phyloP scores from a whole-genome alignment of 306 rosid genomes.

The Prunus fruticosa region DNA sequence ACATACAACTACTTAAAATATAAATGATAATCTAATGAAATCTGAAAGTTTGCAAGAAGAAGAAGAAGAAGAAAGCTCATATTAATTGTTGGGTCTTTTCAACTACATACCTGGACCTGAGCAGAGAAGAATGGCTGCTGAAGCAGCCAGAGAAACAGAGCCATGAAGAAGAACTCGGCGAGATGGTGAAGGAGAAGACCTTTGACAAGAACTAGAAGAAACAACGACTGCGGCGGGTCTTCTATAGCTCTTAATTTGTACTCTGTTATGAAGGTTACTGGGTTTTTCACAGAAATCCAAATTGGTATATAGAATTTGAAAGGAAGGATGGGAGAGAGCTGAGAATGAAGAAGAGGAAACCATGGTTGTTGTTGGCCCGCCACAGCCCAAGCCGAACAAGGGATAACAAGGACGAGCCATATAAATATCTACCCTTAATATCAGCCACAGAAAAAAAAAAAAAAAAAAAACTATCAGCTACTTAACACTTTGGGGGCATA shows the following conservation, averaged over 20 bases:
- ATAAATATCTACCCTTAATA: not conserved
- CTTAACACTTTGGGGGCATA: no score
- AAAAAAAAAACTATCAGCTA: not conserved
- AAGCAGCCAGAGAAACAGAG: conserved; percentile 72
- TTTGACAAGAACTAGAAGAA: conserved; percentile 8
- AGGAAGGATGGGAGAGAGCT: conserved; percentile 33
- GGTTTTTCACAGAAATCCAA: conserved; percentile 22
- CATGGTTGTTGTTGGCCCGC: conserved; percentile 36
- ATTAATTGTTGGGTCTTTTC: not conserved
- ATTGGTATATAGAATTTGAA: conserved; percentile 32
- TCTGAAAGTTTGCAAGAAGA: no score
- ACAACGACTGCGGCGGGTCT: conserved; percentile 7
- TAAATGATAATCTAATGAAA: not conserved
- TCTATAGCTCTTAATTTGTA: conserved; percentile 20
- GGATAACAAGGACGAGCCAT: not conserved
- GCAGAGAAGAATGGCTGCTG: conserved; percentile 68
- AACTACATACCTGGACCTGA: conserved; percentile 57
- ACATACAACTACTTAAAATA: not conserved
- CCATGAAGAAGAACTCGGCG: conserved; percentile 37
- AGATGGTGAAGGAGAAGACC: conserved; percentile 22
- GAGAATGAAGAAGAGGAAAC: conserved; percentile 53
- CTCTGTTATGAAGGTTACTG: conserved; percentile 20
- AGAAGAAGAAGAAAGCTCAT: not conserved
- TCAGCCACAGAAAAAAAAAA: not conserved
- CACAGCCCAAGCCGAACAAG: not conserved